These are phyloP conservation scores for Citrullus amarus DNA, from an alignment of 306 rosid species.

Conservation along the genomic window DNA sequence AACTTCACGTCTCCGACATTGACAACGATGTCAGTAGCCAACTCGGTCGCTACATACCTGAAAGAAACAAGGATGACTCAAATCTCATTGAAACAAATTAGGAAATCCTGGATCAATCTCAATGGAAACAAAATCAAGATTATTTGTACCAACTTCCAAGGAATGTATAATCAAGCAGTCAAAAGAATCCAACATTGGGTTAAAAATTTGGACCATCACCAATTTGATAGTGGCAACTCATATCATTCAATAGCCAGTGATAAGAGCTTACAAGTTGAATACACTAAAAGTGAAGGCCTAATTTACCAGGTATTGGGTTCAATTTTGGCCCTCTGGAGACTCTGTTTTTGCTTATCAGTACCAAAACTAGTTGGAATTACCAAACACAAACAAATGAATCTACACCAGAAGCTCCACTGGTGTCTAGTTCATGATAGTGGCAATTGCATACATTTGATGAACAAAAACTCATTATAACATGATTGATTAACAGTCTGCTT, in stretches of 20 bases:
- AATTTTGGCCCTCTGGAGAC: background rate
- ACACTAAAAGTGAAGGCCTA: background rate
- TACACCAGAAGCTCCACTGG: background rate
- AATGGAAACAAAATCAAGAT: background rate
- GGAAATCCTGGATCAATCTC: background rate
- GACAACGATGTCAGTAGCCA: conserved; percentile 58
- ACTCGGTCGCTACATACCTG: conserved; percentile 70
- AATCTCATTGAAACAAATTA: conserved; percentile 2
- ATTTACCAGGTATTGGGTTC: background rate
- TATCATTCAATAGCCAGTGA: background rate
- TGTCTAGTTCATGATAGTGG: background rate
- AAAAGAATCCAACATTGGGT: background rate
- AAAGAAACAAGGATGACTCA: conserved; percentile 10
- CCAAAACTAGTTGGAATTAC: background rate
- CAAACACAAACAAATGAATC: background rate
- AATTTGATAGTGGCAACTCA: background rate
- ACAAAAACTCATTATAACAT: background rate
- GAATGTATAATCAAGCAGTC: background rate
- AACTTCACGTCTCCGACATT: conserved; percentile 66
- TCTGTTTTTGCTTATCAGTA: background rate
- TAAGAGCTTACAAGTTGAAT: background rate
- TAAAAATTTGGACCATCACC: background rate
- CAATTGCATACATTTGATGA: background rate
- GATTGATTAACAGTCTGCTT: background rate
- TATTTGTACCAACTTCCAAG: background rate